phyloP scores from a whole-genome alignment of 1,139 yeast species.

The Geotrichum restrictum region DNA sequence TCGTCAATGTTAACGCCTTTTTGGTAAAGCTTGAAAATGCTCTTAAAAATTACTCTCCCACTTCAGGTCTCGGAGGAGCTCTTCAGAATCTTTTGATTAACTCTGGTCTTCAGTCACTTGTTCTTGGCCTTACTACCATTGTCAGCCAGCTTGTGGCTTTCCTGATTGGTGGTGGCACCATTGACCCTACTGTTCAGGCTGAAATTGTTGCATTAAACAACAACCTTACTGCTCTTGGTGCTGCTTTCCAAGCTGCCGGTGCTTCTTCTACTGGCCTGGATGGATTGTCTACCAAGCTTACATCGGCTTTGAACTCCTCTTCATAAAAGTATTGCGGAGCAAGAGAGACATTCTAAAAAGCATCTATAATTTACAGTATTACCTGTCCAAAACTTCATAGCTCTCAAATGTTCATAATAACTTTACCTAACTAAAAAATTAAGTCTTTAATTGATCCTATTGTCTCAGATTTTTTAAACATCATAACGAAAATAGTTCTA shows the following conservation, averaged over 20 bases:
- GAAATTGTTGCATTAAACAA: neutral
- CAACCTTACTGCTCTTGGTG: neutral
- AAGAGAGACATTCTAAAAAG: too few relatives aligned
- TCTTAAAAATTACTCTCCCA: neutral
- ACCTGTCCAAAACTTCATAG: too few relatives aligned
- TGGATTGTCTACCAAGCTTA: too few relatives aligned
- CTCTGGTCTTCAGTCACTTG: conserved; percentile 10
- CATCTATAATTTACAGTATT: too few relatives aligned
- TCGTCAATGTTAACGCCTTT: neutral
- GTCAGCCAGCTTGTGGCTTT: neutral
- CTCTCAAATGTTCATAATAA: too few relatives aligned
- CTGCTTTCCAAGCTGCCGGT: neutral
- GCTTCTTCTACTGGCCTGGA: too few relatives aligned
- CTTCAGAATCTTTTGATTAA: conserved; percentile 4
- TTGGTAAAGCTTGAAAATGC: conserved; percentile 1
- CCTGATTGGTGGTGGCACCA: neutral
- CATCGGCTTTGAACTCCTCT: too few relatives aligned
- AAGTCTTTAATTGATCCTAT: too few relatives aligned
- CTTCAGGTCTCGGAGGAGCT: conserved; percentile 4
- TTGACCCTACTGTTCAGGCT: conserved; percentile 5
- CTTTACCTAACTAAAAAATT: too few relatives aligned
- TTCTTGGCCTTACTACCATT: conserved; percentile 1
- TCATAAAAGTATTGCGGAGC: too few relatives aligned
- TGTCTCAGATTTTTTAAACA: too few relatives aligned
- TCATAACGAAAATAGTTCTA: too few relatives aligned